Percentiles rank a stretch among this genome's conserved stretches.
These are phyloP conservation scores for Candida xiaguanensis DNA, from an alignment of 805 yeast genomes.

Conservation along the genomic window DNA sequence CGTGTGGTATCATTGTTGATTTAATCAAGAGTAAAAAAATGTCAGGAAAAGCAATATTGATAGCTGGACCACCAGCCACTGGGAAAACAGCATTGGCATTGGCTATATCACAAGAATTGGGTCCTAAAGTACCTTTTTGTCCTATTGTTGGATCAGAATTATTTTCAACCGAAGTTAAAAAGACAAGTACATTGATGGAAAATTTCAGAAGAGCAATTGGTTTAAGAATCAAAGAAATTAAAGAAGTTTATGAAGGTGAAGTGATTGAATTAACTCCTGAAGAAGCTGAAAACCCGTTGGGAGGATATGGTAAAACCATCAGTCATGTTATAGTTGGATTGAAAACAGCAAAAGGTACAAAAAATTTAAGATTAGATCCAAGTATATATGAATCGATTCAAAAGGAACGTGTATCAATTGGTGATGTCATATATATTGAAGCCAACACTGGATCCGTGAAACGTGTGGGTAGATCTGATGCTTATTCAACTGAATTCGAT, in stretches of 20 bases:
- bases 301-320: conserved; percentile 97
- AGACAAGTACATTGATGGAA: conserved; percentile 95
- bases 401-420: conserved; percentile 90
- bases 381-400: conserved; percentile 90
- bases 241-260: conserved; percentile 97
- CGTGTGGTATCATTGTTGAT: conserved; percentile 93
- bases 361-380: conserved; percentile 85
- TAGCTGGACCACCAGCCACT: conserved; percentile 98
- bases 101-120: conserved; percentile 93
- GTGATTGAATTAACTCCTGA: conserved; percentile 94
- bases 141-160: conserved; percentile 95
- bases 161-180: conserved; percentile 93
- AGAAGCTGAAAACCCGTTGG: conserved; percentile 94
- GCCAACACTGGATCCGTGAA: conserved; percentile 97
- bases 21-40: conserved; percentile 86
- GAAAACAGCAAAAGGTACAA: conserved; percentile 88
- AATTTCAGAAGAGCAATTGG: conserved; percentile 96
- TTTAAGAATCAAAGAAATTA: conserved; percentile 90
- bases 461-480: conserved; percentile 97
- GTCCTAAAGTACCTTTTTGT: conserved; percentile 96
- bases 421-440: conserved; percentile 96
- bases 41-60: conserved; percentile 91
- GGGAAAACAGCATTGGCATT: conserved; percentile 97
- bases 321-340: conserved; percentile 92
- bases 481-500: conserved; percentile 97